Evolutionary conservation across 305 asterid genomes (phyloP).

Genomic region (Fraxinus sp.): DNA sequence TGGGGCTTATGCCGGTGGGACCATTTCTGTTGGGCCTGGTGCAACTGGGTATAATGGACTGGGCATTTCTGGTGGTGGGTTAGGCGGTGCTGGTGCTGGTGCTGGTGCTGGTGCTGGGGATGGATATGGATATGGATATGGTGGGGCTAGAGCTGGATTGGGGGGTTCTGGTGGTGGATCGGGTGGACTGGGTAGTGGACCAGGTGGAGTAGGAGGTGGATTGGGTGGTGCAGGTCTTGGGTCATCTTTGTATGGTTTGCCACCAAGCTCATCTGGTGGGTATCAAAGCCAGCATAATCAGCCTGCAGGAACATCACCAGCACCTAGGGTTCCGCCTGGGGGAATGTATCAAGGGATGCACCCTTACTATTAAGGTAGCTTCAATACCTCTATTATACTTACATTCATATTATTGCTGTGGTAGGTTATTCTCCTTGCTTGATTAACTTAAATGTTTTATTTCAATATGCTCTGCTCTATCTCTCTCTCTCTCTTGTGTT

Average conservation of each 20-base stretch:
- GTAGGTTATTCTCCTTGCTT: not conserved
- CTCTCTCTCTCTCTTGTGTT: not conserved
- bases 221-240: slow-evolving; percentile 46
- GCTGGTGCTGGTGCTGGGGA: slow-evolving; percentile 19
- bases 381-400: slow-evolving; percentile 10
- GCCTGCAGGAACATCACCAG: slow-evolving; percentile 46
- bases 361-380: slow-evolving; percentile 70
- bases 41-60: slow-evolving; percentile 53
- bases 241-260: slow-evolving; percentile 54
- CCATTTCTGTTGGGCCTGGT: slow-evolving; percentile 51
- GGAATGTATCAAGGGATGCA: slow-evolving; percentile 67
- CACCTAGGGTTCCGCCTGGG: slow-evolving; percentile 59
- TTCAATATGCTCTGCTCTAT: not conserved
- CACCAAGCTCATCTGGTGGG: slow-evolving; percentile 52
- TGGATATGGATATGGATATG: slow-evolving; percentile 29
- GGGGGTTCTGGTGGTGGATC: slow-evolving; percentile 35
- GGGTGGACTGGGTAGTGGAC: slow-evolving; percentile 31
- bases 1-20: slow-evolving; percentile 52
- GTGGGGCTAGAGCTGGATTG: slow-evolving; percentile 27
- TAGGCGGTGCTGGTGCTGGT: slow-evolving; percentile 23
- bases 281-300: slow-evolving; percentile 62
- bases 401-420: slow-evolving; percentile 11
- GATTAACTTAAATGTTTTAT: slow-evolving; percentile 14
- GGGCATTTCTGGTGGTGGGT: slow-evolving; percentile 11
- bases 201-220: slow-evolving; percentile 37